A percentile compares a stretch with the other conserved stretches of the same genome.
Evolutionary conservation across 768 basidiomycete genomes (phyloP).

Genomic region (Lactarius hengduanensis): DNA sequence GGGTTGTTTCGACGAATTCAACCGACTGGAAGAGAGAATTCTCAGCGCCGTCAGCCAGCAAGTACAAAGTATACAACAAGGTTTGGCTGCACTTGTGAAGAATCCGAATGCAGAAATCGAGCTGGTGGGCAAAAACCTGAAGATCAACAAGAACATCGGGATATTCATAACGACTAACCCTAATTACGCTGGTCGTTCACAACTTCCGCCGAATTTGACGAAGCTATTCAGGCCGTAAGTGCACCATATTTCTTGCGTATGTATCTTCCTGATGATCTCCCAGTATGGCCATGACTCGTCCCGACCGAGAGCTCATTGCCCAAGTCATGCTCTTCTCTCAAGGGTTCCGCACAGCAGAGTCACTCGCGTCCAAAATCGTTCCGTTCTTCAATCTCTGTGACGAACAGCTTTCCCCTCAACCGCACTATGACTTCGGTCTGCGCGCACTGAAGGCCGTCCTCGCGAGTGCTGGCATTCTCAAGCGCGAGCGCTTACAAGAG

Average conservation of each 20-base stretch:
- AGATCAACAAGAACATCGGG: slow-evolving; percentile 94
- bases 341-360: slow-evolving; percentile 97
- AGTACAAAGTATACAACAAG: slow-evolving; percentile 97
- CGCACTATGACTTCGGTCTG: slow-evolving; percentile 98
- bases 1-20: slow-evolving; percentile 99
- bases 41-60: slow-evolving; percentile 98
- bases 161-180: slow-evolving; percentile 99
- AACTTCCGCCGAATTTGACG: slow-evolving; percentile 81
- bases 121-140: slow-evolving; percentile 90
- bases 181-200: slow-evolving; percentile 96
- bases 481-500: slow-evolving; percentile 77
- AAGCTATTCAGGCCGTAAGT: slow-evolving; percentile 91
- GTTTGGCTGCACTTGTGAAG: slow-evolving; percentile 76
- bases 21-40: slow-evolving; percentile 96
- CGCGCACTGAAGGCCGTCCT: slow-evolving; percentile 96
- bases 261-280: slow-evolving; percentile 2
- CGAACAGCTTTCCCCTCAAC: slow-evolving; percentile 94
- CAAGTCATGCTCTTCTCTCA: slow-evolving; percentile 99
- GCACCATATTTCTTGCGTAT: background rate
- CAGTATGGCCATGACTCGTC: slow-evolving; percentile 99
- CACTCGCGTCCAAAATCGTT: slow-evolving; percentile 96
- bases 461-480: slow-evolving; percentile 95
- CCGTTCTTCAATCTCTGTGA: slow-evolving; percentile 99
- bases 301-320: slow-evolving; percentile 96
- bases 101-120: slow-evolving; percentile 92